Evolutionary conservation across 2,329 filamentous ascomycete genomes (phyloP).

Genomic region (Aspergillus vadensis): DNA sequence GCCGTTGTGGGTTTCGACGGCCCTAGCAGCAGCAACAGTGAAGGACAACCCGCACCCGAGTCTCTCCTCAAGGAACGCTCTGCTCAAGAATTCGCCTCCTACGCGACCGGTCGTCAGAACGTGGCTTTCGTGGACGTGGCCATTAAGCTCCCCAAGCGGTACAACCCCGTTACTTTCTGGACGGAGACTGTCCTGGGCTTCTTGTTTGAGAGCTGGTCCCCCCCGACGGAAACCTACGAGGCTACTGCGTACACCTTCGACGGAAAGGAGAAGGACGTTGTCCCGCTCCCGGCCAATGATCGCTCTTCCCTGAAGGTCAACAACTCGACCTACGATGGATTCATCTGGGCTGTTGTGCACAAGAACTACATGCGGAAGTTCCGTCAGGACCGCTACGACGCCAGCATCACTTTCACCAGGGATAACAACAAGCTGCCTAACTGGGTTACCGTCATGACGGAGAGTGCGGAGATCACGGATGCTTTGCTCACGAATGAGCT

Average conservation of each 20-base stretch:
- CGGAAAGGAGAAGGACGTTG: conserved; percentile 79
- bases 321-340: conserved; percentile 75
- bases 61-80: conserved; percentile 80
- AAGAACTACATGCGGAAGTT: conserved; percentile 90
- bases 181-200: conserved; percentile 71
- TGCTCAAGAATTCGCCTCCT: conserved; percentile 80
- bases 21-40: conserved; percentile 60
- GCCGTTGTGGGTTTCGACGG: conserved; percentile 79
- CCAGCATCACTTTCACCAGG: conserved; percentile 90
- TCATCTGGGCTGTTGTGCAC: conserved; percentile 94
- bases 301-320: conserved; percentile 56
- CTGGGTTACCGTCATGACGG: conserved; percentile 94
- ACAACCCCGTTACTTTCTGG: conserved; percentile 72
- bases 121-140: conserved; percentile 87
- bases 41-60: conserved; percentile 54
- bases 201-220: conserved; percentile 74
- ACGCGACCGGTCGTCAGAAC: conserved; percentile 90
- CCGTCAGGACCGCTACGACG: conserved; percentile 89
- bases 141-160: conserved; percentile 78
- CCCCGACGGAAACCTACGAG: conserved; percentile 72
- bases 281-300: conserved; percentile 65
- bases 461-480: conserved; percentile 93
- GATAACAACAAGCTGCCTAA: conserved; percentile 84
- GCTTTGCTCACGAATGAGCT: conserved; percentile 84
- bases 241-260: conserved; percentile 86